A percentile compares a stretch with the other conserved stretches of the same genome.
Conservation (phyloP, 164 flowering plant species). For the Stephania cephalantha region DNA sequence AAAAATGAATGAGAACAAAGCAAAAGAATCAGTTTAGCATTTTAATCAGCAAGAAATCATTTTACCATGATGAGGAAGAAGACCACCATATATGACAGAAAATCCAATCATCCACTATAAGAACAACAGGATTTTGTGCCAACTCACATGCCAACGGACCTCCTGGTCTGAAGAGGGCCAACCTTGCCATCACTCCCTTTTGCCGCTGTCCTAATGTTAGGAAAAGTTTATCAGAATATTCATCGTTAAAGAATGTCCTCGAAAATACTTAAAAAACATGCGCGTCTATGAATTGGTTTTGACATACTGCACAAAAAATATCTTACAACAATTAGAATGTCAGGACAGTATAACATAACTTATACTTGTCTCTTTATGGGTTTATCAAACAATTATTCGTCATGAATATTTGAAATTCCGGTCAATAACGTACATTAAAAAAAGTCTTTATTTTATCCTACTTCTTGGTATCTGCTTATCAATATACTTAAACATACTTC, state of each 20-base stretch:
- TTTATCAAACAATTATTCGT: no score
- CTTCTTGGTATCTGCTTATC: no score
- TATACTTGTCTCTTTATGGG: no score
- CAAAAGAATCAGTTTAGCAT: not conserved
- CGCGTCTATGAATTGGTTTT: not conserved
- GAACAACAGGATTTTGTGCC: slow-evolving; percentile 74
- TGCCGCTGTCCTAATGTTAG: slow-evolving; percentile 82
- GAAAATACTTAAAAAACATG: not conserved
- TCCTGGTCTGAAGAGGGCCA: slow-evolving; percentile 74
- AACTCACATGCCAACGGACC: slow-evolving; percentile 84
- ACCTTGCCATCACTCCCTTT: slow-evolving; percentile 81
- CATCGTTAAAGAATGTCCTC: not conserved
- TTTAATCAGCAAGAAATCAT: not conserved
- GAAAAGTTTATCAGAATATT: slow-evolving; percentile 24
- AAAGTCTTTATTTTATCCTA: no score
- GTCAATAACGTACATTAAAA: no score
- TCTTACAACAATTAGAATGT: no score
- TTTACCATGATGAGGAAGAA: slow-evolving; percentile 97
- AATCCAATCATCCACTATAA: slow-evolving; percentile 86
- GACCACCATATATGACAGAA: slow-evolving; percentile 98
- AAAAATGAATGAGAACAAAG: no score
- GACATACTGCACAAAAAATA: no score
- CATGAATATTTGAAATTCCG: no score
- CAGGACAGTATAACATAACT: no score
- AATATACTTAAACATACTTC: no score